Evolutionary conservation across 371 early-diverging fungal species (phyloP).

Genomic region (Rhizopus microsporus): DNA sequence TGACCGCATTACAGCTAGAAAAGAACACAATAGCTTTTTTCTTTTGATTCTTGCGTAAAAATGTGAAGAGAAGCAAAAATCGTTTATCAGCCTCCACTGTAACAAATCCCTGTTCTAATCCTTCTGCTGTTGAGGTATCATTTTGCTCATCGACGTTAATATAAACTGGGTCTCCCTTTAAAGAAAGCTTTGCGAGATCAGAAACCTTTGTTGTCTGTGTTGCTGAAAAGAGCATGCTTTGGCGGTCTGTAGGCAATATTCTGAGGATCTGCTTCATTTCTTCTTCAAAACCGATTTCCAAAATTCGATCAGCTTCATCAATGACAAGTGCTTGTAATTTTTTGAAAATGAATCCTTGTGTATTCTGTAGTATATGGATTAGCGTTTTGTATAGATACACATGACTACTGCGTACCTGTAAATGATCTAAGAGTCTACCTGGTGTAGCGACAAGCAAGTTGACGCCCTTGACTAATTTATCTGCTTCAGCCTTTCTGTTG

Average conservation of each 20-base stretch:
- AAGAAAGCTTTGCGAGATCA: constrained; percentile 91
- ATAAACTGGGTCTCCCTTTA: constrained; percentile 91
- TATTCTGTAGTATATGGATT: constrained; percentile 54
- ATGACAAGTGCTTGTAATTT: constrained; percentile 92
- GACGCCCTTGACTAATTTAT: constrained; percentile 91
- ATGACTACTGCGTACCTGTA: constrained; percentile 54
- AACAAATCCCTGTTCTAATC: constrained; percentile 96
- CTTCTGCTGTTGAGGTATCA: constrained; percentile 89
- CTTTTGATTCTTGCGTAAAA: constrained; percentile 90
- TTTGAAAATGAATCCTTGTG: constrained; percentile 88
- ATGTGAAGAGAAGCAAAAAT: constrained; percentile 93
- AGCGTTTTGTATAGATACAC: neutral
- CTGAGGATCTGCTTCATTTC: constrained; percentile 97
- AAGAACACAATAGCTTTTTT: constrained; percentile 98
- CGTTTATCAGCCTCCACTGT: constrained; percentile 88
- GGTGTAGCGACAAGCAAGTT: constrained; percentile 97
- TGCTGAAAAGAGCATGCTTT: constrained; percentile 98
- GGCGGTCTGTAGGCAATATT: constrained; percentile 82
- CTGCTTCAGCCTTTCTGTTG: constrained; percentile 94
- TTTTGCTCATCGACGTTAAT: constrained; percentile 95
- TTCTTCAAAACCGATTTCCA: constrained; percentile 98
- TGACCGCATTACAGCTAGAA: constrained; percentile 92
- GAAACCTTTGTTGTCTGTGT: constrained; percentile 98
- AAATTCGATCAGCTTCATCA: constrained; percentile 99
- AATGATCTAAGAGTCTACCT: constrained; percentile 96